Conservation (phyloP, 2,329 filamentous ascomycete genomes). For the Hypoxylon sp. region DNA sequence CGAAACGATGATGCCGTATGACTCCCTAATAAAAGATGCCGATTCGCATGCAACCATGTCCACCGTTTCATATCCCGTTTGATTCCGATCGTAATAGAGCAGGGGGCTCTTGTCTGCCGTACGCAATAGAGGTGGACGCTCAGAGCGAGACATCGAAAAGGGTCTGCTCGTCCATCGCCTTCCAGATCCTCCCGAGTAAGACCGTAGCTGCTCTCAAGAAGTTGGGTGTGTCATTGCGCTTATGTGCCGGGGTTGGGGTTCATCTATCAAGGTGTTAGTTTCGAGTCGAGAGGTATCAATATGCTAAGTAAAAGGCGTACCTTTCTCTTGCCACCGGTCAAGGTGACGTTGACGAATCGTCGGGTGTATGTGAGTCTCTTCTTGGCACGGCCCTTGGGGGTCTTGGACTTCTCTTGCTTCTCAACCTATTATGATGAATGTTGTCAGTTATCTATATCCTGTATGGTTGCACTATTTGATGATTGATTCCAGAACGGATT, state of each 20-base stretch:
- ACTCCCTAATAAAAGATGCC: conserved; percentile 45
- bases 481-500: neutral
- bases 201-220: conserved; percentile 43
- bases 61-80: conserved; percentile 40
- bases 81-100: conserved; percentile 38
- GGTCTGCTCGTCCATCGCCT: conserved; percentile 41
- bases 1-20: conserved; percentile 43
- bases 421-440: conserved; percentile 38
- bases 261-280: conserved; percentile 47
- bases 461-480: conserved; percentile 18
- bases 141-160: conserved; percentile 29
- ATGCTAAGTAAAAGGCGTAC: conserved; percentile 59
- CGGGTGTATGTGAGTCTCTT: conserved; percentile 97
- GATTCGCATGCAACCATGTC: conserved; percentile 38
- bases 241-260: conserved; percentile 54
- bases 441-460: conserved; percentile 14
- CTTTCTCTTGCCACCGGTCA: conserved; percentile 99
- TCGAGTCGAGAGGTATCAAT: neutral
- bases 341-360: conserved; percentile 97
- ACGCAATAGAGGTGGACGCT: conserved; percentile 40
- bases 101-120: conserved; percentile 38
- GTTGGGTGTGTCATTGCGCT: conserved; percentile 36
- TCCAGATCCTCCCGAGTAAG: conserved; percentile 39
- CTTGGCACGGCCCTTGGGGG: conserved; percentile 94
- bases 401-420: conserved; percentile 86